These are phyloP conservation scores for Microcera coccophila DNA, from an alignment of 2,329 filamentous ascomycete genomes.

Conservation along the genomic window DNA sequence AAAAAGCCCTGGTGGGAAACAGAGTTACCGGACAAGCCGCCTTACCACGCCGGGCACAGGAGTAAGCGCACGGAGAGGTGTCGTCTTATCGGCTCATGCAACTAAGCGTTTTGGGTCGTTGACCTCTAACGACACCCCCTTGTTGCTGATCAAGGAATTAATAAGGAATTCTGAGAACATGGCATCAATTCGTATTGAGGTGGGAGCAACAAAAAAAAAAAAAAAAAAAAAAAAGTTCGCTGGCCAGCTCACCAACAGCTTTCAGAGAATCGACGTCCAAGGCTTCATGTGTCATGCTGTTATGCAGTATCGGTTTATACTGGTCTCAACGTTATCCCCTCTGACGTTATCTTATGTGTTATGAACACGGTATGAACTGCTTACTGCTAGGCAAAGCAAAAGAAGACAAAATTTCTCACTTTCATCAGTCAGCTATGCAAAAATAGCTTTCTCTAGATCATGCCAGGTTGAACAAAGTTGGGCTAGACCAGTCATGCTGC, in stretches of 20 bases:
- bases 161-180: not conserved
- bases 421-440: not conserved
- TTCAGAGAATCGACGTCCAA: not conserved
- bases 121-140: conserved; percentile 2
- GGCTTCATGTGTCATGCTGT: not conserved
- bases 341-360: not conserved
- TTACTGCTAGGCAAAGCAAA: not conserved
- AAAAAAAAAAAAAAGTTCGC: not conserved
- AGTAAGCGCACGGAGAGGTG: conserved; percentile 7
- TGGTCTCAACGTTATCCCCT: not conserved
- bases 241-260: not conserved
- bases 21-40: not conserved
- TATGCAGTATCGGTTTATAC: too few species aligned
- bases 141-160: not conserved
- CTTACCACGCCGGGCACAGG: conserved; percentile 13
- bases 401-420: not conserved
- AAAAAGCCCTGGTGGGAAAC: conserved; percentile 1
- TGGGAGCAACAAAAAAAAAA: not conserved
- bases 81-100: conserved; percentile 14
- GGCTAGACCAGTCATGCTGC: not conserved
- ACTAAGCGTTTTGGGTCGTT: conserved; percentile 18
- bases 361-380: not conserved
- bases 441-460: not conserved
- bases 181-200: not conserved
- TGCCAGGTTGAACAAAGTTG: not conserved